phyloP scores from a whole-genome alignment of 2,329 filamentous ascomycete species.

The Cryphonectria japonica region DNA sequence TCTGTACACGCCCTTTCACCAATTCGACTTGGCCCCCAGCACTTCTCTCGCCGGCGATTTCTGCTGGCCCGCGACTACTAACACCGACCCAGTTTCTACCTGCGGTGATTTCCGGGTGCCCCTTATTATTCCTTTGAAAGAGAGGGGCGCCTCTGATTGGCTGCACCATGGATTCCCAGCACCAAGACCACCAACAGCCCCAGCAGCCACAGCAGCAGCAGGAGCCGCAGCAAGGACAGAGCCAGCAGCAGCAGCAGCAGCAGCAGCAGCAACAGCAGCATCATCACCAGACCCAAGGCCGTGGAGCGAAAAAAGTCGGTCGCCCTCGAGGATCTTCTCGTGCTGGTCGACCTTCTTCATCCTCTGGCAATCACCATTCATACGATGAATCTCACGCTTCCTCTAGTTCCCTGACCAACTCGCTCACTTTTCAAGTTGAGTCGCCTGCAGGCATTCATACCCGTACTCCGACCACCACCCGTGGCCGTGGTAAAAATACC shows the following conservation, averaged over 20 bases:
- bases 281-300: conserved; percentile 13
- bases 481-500: conserved; percentile 25
- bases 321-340: conserved; percentile 26
- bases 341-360: conserved; percentile 24
- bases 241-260: not conserved
- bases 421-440: conserved; percentile 24
- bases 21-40: not conserved
- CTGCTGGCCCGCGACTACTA: conserved; percentile 5
- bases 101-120: conserved; percentile 7
- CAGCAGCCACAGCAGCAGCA: conserved; percentile 11
- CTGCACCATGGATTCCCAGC: conserved; percentile 30
- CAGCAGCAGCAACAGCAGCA: not conserved
- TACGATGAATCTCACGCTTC: conserved; percentile 16
- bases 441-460: conserved; percentile 14
- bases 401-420: conserved; percentile 19
- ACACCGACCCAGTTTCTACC: not conserved
- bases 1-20: not conserved
- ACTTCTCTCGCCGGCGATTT: not conserved
- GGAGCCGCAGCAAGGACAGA: conserved; percentile 16
- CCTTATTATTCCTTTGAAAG: conserved; percentile 13
- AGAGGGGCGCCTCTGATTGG: conserved; percentile 26
- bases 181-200: conserved; percentile 20
- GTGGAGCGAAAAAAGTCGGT: conserved; percentile 22
- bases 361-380: conserved; percentile 21
- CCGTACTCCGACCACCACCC: conserved; percentile 22